Conservation (phyloP, 176 grass and related monocot species). For the Carex cristatella region DNA sequence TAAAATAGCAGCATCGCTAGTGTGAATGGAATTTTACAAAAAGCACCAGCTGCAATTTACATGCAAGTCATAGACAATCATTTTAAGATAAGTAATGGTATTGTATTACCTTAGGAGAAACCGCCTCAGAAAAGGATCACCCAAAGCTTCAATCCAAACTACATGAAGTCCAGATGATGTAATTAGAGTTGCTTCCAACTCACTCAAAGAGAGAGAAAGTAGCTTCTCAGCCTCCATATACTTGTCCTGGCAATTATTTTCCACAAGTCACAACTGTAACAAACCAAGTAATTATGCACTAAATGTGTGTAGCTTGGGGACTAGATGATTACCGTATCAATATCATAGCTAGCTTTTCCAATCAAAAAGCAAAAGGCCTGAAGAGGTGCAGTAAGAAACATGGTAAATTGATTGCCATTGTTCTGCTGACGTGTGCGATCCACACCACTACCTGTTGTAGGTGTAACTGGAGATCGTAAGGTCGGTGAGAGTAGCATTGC, state of each 20-base stretch:
- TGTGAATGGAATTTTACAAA: neutral
- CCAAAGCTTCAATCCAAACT: constrained; percentile 83
- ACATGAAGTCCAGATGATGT: constrained; percentile 57
- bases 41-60: neutral
- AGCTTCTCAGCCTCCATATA: constrained; percentile 74
- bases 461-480: constrained; percentile 37
- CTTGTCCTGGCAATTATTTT: constrained; percentile 34
- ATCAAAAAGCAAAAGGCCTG: constrained; percentile 87
- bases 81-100: neutral
- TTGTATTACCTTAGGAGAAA: constrained; percentile 67
- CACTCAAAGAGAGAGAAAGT: constrained; percentile 55
- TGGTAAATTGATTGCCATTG: constrained; percentile 81
- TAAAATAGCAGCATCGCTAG: neutral
- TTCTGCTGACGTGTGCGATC: constrained; percentile 50
- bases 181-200: constrained; percentile 55
- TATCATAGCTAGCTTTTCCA: constrained; percentile 48
- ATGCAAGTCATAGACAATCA: neutral
- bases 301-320: neutral
- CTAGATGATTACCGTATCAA: constrained; percentile 43
- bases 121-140: constrained; percentile 75
- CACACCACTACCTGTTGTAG: constrained; percentile 20
- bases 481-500: constrained; percentile 82
- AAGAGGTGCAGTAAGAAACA: constrained; percentile 89
- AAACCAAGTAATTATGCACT: neutral
- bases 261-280: neutral